Evolutionary conservation across 768 basidiomycete species (phyloP), one percentile per base, ranked within the genome.

Genomic region (Lentinula aciculospora): DNA sequence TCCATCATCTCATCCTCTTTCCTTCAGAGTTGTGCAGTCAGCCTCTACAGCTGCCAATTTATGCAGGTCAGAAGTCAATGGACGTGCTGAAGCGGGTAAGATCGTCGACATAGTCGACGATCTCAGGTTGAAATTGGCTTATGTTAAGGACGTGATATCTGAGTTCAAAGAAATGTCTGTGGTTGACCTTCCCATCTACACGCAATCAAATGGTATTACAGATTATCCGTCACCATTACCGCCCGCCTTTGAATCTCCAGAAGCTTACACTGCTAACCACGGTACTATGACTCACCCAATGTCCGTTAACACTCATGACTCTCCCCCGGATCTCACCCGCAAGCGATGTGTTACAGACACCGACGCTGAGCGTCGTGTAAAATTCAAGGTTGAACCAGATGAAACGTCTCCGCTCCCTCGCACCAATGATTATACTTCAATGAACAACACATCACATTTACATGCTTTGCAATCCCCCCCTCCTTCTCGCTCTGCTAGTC

Each of bases 1-100:
- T 17, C 10, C 6, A 12, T 39, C 42, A 61, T 34, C 56, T 59
- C 60, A 58, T 65, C 59, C 61, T 57, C 60, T 65, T 53, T 58
- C 60, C 56, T 61, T 40, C 64, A 86, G 85, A 67, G 84, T 87
- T 62, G 82, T 80, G 40, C 76, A 80, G 56, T 84, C 83, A 15
- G 84, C 84, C 37, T 74, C 78, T 54, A 80, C 81, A 44, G 84
- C 82, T 42, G 80, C 76, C 40, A 74, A 75, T 37, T 78, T 78
- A 32, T 84, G 80, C 60, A 72, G 71, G 15, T 63, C 59, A 66
- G 72, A 61, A 67, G 77, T 70, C n/a, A 77, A 81, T 61, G 75
- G 42, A 12, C 42, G 74, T 50, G 60, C 72, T 7, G 77, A 80
- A 62, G 79, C 80, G 5, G 74, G 74, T 39, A 74, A 67, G 28